Evolutionary conservation across 1,139 yeast genomes (phyloP).

Genomic region (Lodderomyces orthopsilosis): DNA sequence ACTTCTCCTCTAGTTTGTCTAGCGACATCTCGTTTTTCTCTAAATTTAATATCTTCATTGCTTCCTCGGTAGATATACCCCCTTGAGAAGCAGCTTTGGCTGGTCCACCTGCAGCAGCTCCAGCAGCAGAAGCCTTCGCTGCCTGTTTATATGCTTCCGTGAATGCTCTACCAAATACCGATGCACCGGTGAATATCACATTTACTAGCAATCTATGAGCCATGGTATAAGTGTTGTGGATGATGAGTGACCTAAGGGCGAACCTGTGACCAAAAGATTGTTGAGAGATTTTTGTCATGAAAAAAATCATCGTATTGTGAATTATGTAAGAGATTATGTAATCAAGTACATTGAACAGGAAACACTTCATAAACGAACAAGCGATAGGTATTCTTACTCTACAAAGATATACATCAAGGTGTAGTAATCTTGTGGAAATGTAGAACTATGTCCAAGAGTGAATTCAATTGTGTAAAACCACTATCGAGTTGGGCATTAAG

Average conservation of each 20-base stretch:
- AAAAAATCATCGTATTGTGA: background rate
- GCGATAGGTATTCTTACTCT: no score
- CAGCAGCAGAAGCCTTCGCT: constrained; percentile 73
- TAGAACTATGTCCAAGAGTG: constrained; percentile 3
- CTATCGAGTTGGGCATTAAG: constrained; percentile 2
- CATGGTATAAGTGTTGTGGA: constrained; percentile 30
- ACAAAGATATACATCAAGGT: no score
- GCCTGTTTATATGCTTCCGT: constrained; percentile 98
- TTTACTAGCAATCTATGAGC: constrained; percentile 90
- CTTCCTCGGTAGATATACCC: constrained; percentile 84
- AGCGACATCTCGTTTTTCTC: constrained; percentile 54
- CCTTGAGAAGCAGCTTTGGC: constrained; percentile 52
- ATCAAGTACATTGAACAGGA: background rate
- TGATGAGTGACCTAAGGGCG: background rate
- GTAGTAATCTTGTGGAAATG: background rate
- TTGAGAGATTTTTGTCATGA: background rate
- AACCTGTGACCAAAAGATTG: background rate
- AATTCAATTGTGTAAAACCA: constrained; percentile 1
- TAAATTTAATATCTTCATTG: constrained; percentile 84
- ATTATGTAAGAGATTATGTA: background rate
- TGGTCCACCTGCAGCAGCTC: constrained; percentile 52
- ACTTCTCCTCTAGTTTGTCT: constrained; percentile 70
- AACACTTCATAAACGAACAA: no score
- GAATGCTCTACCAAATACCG: constrained; percentile 93
- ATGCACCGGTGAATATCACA: constrained; percentile 90